A percentile compares a stretch with the other conserved stretches of the same genome.
Evolutionary conservation across 768 basidiomycete species (phyloP).

Genomic region (Nidularia pulvinata): DNA sequence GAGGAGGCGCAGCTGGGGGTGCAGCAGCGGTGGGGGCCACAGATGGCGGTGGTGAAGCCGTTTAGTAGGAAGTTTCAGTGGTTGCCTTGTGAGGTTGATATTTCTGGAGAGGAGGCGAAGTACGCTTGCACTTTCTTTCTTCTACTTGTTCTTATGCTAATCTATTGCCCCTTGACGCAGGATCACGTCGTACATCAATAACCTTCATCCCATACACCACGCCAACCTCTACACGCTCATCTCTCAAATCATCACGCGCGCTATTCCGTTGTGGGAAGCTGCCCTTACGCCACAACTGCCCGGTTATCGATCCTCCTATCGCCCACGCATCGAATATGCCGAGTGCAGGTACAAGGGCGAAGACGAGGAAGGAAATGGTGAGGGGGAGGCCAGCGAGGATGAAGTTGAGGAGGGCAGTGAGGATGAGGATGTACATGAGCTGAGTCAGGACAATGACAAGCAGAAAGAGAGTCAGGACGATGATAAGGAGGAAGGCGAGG

Average conservation of each 20-base stretch:
- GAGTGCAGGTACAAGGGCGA: background rate
- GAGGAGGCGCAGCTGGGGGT: background rate
- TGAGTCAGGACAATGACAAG: too few relatives aligned
- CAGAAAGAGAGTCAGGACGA: too few relatives aligned
- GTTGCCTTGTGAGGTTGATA: conserved; percentile 14
- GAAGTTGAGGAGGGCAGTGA: too few relatives aligned
- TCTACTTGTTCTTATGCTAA: background rate
- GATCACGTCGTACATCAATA: conserved; percentile 35
- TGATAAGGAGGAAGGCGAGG: background rate
- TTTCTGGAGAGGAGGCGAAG: conserved; percentile 8
- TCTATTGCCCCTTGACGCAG: conserved; percentile 1
- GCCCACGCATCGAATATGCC: background rate
- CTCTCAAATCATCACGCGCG: conserved; percentile 16
- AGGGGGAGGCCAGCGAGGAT: too few relatives aligned
- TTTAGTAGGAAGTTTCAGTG: conserved; percentile 16
- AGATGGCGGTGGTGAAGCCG: background rate
- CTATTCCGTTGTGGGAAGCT: conserved; percentile 25
- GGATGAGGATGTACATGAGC: too few relatives aligned
- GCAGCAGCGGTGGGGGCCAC: too few relatives aligned
- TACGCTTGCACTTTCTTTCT: background rate
- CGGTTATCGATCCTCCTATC: background rate
- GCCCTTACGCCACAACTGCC: conserved; percentile 12
- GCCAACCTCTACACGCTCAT: conserved; percentile 18
- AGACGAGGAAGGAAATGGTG: too few relatives aligned
- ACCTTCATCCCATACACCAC: conserved; percentile 25